A percentile compares a stretch with the other conserved stretches of the same genome.
These are phyloP conservation scores for Cairneyella variabilis DNA, from an alignment of 495 filamentous ascomycete genomes.

Conservation along the genomic window DNA sequence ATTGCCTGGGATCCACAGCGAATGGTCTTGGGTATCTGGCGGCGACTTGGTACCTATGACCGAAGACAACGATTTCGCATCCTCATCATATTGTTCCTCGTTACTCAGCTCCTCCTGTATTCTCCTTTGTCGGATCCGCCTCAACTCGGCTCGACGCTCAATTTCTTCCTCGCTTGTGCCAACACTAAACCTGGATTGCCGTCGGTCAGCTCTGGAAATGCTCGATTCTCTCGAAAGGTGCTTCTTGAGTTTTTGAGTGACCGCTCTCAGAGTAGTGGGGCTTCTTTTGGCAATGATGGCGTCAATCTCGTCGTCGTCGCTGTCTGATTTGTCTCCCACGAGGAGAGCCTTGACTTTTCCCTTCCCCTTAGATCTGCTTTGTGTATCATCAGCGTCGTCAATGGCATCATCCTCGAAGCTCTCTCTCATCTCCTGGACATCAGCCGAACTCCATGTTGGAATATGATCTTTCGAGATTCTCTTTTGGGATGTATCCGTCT, in stretches of 20 bases:
- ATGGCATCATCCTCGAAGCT: conserved; percentile 21
- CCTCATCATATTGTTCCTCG: conserved; percentile 24
- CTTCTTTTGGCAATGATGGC: conserved; percentile 7
- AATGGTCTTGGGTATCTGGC: not conserved
- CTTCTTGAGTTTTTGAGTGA: conserved; percentile 34
- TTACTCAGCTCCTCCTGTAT: conserved; percentile 49
- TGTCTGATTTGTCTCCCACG: conserved; percentile 15
- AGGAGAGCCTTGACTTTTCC: not conserved
- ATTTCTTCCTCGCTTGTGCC: conserved; percentile 44
- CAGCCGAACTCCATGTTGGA: conserved; percentile 10
- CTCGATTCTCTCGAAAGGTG: conserved; percentile 42
- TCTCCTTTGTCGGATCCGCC: conserved; percentile 44
- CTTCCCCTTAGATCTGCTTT: not conserved
- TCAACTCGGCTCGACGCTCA: conserved; percentile 46
- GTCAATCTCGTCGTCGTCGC: conserved; percentile 1
- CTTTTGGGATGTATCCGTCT: not conserved
- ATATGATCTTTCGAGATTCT: conserved; percentile 1
- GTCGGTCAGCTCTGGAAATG: conserved; percentile 25
- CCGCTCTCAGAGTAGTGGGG: conserved; percentile 16
- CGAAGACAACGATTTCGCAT: conserved; percentile 25
- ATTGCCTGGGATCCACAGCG: conserved; percentile 5
- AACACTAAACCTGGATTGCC: conserved; percentile 36
- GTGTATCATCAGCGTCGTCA: not conserved
- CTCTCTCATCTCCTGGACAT: conserved; percentile 8
- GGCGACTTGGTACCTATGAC: not conserved